A percentile compares a stretch with the other conserved stretches of the same genome.
These are phyloP conservation scores for Neurospora cerealis DNA, from an alignment of 495 filamentous ascomycete species.

Conservation along the genomic window DNA sequence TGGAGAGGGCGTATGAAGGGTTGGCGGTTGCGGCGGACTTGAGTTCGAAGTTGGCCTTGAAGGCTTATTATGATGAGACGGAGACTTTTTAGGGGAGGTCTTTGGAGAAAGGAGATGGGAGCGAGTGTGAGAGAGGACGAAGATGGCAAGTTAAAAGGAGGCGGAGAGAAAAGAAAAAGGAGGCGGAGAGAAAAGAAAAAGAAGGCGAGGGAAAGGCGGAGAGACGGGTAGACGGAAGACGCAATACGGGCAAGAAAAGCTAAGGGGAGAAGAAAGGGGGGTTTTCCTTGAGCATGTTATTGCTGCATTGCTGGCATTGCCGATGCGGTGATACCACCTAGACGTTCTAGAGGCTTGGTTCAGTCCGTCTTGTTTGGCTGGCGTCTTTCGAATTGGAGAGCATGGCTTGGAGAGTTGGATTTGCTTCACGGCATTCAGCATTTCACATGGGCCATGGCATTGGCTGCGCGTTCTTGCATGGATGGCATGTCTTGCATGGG, in stretches of 20 bases:
- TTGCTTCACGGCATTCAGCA: background rate
- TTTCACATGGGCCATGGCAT: background rate
- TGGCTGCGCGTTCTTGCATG: background rate
- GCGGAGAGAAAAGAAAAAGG: background rate
- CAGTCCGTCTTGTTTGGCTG: background rate
- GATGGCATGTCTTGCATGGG: background rate
- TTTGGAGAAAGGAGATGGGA: background rate
- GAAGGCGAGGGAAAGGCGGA: background rate
- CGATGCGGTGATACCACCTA: background rate
- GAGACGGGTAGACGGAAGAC: background rate
- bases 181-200: background rate
- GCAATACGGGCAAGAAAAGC: background rate
- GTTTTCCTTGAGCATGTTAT: too few species aligned
- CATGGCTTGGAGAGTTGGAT: background rate
- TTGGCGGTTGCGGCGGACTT: conserved; percentile 9
- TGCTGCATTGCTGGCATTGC: too few species aligned
- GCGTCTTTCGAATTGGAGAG: too few species aligned
- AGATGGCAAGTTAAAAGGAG: background rate
- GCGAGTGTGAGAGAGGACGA: background rate
- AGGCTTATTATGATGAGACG: background rate
- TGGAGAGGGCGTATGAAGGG: conserved; percentile 47
- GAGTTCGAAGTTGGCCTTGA: background rate
- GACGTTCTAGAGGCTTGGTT: background rate
- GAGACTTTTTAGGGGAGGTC: background rate
- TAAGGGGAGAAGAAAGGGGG: background rate